A percentile compares a stretch with the other conserved stretches of the same genome.
Evolutionary conservation across 768 basidiomycete genomes (phyloP).

Genomic region (Phylloporus arenicola): DNA sequence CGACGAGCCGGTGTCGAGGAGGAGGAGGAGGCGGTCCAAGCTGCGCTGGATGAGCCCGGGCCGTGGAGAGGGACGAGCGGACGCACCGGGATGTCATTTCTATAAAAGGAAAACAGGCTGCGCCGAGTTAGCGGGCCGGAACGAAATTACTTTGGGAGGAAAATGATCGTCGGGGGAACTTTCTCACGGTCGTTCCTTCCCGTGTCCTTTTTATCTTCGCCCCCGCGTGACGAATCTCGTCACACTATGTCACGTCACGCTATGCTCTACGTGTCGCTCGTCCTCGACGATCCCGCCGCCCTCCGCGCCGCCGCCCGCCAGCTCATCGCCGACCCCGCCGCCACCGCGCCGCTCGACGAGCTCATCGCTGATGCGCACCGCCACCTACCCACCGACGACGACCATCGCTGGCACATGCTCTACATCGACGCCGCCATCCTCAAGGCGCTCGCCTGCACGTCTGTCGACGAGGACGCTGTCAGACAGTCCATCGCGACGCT

Average conservation of each 20-base stretch:
- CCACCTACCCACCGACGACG: conserved; percentile 41
- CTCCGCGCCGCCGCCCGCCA: conserved; percentile 10
- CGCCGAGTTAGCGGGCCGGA: conserved; percentile 43
- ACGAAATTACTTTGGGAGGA: conserved; percentile 39
- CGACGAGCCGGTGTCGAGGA: conserved; percentile 94
- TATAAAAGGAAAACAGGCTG: conserved; percentile 46
- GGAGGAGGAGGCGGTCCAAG: conserved; percentile 93
- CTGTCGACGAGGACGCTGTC: conserved; percentile 20
- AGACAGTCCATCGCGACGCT: conserved; percentile 51
- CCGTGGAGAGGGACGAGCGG: not conserved
- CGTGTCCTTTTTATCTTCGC: conserved; percentile 62
- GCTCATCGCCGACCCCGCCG: conserved; percentile 1
- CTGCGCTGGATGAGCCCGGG: conserved; percentile 36
- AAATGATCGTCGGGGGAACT: conserved; percentile 46
- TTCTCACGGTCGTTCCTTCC: conserved; percentile 41
- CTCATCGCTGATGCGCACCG: conserved; percentile 47
- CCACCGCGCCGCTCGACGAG: conserved; percentile 19
- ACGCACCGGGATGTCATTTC: conserved; percentile 74
- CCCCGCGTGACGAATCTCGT: conserved; percentile 37
- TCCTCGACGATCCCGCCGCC: conserved; percentile 7
- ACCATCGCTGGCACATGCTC: conserved; percentile 54
- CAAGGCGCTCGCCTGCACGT: conserved; percentile 39
- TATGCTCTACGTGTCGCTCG: conserved; percentile 12
- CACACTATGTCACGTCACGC: conserved; percentile 30
- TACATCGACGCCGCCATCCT: conserved; percentile 76